Percentiles rank a stretch among this genome's conserved stretches.
phyloP scores from a whole-genome alignment of 73 alveolate genomes.

The Durusdinium trenchii region DNA sequence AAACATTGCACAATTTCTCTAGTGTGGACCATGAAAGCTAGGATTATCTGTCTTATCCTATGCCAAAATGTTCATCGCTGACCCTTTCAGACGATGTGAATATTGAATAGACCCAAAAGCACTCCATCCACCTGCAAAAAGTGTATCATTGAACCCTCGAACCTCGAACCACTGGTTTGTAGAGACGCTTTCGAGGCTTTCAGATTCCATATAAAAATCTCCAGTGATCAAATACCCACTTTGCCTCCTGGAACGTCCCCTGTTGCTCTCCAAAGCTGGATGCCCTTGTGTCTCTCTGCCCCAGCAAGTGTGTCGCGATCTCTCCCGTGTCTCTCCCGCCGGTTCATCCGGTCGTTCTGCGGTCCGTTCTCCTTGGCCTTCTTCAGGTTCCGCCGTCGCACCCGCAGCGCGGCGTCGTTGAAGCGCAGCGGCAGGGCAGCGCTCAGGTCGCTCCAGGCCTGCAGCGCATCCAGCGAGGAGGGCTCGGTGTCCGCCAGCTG shows the following conservation, averaged over 20 bases:
- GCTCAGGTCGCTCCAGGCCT: constrained; percentile 81
- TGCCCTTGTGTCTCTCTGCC: background rate
- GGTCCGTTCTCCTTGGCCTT: constrained; percentile 48
- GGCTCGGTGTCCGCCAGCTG: constrained; percentile 68
- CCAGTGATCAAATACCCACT: background rate
- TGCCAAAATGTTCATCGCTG: background rate
- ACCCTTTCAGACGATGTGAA: no score
- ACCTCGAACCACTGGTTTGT: no score
- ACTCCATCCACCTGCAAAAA: no score
- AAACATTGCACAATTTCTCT: background rate
- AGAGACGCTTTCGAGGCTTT: no score
- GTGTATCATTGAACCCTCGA: no score
- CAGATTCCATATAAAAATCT: background rate
- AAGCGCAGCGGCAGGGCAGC: constrained; percentile 81
- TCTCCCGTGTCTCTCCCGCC: background rate
- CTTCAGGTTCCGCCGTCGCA: constrained; percentile 80
- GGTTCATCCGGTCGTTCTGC: background rate
- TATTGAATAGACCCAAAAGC: no score
- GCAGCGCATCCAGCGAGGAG: constrained; percentile 47
- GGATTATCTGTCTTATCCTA: background rate
- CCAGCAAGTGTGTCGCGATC: background rate
- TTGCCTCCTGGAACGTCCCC: background rate
- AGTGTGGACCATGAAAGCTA: background rate
- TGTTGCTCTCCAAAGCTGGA: no score
- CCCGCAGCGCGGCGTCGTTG: constrained; percentile 90